Conservation (phyloP, 176 grass and related monocot species). For the Carex scoparia region DNA sequence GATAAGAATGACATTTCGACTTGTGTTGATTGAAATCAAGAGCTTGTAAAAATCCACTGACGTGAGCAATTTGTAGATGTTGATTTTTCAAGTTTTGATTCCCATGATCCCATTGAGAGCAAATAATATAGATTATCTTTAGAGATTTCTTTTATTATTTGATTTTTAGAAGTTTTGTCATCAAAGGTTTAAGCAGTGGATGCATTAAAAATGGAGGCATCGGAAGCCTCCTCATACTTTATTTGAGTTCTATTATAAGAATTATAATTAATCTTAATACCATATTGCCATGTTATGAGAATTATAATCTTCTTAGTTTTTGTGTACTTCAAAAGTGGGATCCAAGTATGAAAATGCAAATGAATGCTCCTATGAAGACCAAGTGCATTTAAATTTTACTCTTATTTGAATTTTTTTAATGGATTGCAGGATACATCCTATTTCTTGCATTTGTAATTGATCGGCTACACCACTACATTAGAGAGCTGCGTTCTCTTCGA, state of each 20-base stretch:
- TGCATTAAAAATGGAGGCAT: background rate
- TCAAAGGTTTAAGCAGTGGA: background rate
- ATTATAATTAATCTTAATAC: background rate
- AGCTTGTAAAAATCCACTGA: background rate
- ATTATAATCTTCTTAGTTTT: background rate
- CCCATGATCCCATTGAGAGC: background rate
- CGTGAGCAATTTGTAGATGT: background rate
- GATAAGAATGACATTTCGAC: background rate
- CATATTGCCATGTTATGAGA: background rate
- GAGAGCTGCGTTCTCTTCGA: constrained; percentile 47
- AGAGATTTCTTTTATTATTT: background rate
- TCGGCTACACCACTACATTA: constrained; percentile 70
- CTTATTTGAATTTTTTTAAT: constrained; percentile 11
- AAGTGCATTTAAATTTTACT: background rate
- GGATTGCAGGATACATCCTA: constrained; percentile 60
- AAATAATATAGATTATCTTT: background rate
- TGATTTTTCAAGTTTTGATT: background rate
- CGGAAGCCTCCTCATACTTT: background rate
- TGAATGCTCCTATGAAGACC: background rate
- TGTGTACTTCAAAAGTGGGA: background rate
- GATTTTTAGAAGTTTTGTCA: background rate
- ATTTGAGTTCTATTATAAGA: background rate
- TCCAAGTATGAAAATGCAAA: background rate
- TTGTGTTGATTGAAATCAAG: background rate
- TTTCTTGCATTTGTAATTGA: constrained; percentile 77